Evolutionary conservation across 176 grass and related monocot genomes (phyloP), one percentile per base, ranked within the genome.

Genomic region (Carex littledalei): DNA sequence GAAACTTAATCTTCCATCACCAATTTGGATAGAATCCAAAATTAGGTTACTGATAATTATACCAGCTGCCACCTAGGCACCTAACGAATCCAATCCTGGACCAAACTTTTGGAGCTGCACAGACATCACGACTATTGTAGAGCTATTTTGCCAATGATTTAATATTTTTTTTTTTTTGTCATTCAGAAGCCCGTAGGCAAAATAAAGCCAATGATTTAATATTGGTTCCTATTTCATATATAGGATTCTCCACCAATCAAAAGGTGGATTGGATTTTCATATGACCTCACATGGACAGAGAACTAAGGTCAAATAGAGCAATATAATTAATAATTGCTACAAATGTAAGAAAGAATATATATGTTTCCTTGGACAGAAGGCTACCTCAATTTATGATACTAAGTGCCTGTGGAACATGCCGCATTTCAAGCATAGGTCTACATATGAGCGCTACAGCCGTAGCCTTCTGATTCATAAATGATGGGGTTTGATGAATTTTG

Each of bases 131-230:
- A 50, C 11, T 53, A 76, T 16, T 76, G 12, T 76, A 54, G 71
- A 76, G 21, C 71, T 52, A 53, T 76, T 15, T 16, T 12, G 21
- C 45, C 71, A 76, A 76, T 76, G 43, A 76, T 76, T 76, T 76
- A 52, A 52, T 75, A 14, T 75, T 75, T n/a, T n/a, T n/a, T n/a
- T n/a, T n/a, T n/a, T n/a, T n/a, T n/a, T n/a, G n/a, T n/a, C n/a
- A n/a, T n/a, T n/a, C n/a, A n/a, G n/a, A n/a, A n/a, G n/a, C n/a
- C n/a, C n/a, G n/a, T n/a, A n/a, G n/a, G n/a, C n/a, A n/a, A n/a
- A n/a, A n/a, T n/a, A n/a, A n/a, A n/a, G 21, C 45, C 71, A 76
- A 76, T 76, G 43, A 76, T 76, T 76, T 76, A 52, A 52, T 75
- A 14, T 75, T 75, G 21, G 71, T 52, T 24, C 71, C 71, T 75